These are phyloP conservation scores for Morella rubra DNA, from an alignment of 306 rosid species.

Conservation along the genomic window DNA sequence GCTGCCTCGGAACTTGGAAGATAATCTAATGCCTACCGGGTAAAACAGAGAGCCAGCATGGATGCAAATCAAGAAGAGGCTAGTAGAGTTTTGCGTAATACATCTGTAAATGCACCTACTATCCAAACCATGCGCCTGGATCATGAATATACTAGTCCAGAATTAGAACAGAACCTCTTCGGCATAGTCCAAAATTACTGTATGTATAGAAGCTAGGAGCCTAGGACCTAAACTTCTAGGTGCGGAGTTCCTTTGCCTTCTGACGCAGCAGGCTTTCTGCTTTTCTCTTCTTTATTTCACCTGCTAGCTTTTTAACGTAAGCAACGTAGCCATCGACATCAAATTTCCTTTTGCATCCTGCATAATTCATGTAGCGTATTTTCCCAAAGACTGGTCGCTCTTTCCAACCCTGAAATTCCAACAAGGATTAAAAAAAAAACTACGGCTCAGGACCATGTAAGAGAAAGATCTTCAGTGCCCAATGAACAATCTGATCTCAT, in stretches of 20 bases:
- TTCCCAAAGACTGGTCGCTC: constrained; percentile 85
- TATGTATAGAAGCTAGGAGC: no score
- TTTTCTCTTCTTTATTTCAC: constrained; percentile 65
- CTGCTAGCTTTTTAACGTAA: constrained; percentile 50
- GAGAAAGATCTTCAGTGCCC: neutral
- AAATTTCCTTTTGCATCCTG: constrained; percentile 94
- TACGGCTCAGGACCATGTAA: neutral
- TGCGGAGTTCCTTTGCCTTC: constrained; percentile 50
- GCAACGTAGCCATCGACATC: constrained; percentile 74
- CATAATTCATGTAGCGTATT: constrained; percentile 89
- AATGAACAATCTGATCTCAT: neutral
- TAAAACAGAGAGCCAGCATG: no score
- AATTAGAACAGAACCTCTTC: no score
- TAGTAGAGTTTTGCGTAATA: neutral
- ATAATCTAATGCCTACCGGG: no score
- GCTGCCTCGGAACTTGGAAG: no score
- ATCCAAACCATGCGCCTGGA: neutral
- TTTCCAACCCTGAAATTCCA: constrained; percentile 73
- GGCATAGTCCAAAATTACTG: no score
- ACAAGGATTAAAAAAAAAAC: neutral
- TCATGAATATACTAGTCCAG: neutral
- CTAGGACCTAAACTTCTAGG: neutral
- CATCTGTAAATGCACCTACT: neutral
- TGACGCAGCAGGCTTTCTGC: constrained; percentile 39
- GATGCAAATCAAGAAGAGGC: no score